Conservation (phyloP, 1,284 basidiomycete species). For the Butyriboletus appendiculatus region DNA sequence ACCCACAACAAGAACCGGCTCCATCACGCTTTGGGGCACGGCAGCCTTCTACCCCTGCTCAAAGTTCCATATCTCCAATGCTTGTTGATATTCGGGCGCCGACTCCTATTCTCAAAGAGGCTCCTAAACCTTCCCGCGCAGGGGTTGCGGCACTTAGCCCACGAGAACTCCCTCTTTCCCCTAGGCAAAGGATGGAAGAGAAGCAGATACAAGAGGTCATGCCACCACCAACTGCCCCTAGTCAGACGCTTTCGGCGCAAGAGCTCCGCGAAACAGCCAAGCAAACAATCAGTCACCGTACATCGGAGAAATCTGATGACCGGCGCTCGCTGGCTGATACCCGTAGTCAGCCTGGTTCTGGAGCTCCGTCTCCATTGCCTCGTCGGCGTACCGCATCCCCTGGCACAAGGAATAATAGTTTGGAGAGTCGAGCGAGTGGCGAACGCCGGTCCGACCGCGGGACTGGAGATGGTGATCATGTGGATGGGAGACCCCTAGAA, state of each 20-base stretch:
- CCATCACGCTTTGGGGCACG: constrained; percentile 28
- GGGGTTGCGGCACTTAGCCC: constrained; percentile 24
- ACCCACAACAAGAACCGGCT: constrained; percentile 16
- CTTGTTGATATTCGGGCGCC: constrained; percentile 22
- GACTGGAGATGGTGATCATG: constrained; percentile 42
- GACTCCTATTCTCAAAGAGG: constrained; percentile 22
- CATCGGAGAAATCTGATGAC: constrained; percentile 42
- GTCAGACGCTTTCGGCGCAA: constrained; percentile 77
- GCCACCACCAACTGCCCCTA: constrained; percentile 78
- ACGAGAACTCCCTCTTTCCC: constrained; percentile 46
- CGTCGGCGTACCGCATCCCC: constrained; percentile 68
- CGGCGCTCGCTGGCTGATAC: constrained; percentile 37
- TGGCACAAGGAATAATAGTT: constrained; percentile 63
- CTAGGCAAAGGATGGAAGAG: constrained; percentile 36
- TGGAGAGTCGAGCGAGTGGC: constrained; percentile 70
- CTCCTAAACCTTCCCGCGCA: constrained; percentile 16
- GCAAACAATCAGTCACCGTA: constrained; percentile 49
- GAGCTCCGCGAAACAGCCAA: constrained; percentile 78
- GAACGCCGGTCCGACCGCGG: constrained; percentile 59
- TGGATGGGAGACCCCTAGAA: constrained; percentile 55
- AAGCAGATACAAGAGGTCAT: constrained; percentile 43
- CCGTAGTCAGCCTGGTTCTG: constrained; percentile 49
- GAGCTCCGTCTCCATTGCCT: constrained; percentile 52
- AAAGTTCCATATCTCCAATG: constrained; percentile 12
- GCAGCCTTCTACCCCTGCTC: constrained; percentile 15